Percentiles rank a stretch among this genome's conserved stretches.
These are phyloP conservation scores for Rutstroemia sp. DNA, from an alignment of 2,329 filamentous ascomycete species.

Conservation along the genomic window DNA sequence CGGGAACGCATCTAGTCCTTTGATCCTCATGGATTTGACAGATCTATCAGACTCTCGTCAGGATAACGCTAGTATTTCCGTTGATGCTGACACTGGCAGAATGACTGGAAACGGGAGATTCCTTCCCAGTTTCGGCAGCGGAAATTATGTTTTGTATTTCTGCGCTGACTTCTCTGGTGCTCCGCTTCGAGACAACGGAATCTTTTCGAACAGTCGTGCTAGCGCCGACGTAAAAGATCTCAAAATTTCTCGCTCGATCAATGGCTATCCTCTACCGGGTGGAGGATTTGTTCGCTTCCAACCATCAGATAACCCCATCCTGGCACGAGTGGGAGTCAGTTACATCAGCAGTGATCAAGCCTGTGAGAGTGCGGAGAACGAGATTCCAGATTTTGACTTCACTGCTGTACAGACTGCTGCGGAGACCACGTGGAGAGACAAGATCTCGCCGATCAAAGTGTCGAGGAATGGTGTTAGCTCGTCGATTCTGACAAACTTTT, in stretches of 20 bases:
- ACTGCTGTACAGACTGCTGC: slow-evolving; percentile 44
- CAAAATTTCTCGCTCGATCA: slow-evolving; percentile 44
- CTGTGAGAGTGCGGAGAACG: slow-evolving; percentile 58
- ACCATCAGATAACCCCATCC: slow-evolving; percentile 40
- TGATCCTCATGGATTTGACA: slow-evolving; percentile 58
- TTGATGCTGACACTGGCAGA: slow-evolving; percentile 49
- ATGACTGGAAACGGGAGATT: slow-evolving; percentile 57
- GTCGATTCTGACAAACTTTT: slow-evolving; percentile 55
- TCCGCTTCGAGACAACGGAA: slow-evolving; percentile 50
- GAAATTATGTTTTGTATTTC: slow-evolving; percentile 53
- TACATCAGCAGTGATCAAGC: slow-evolving; percentile 61
- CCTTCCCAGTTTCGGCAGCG: slow-evolving; percentile 56
- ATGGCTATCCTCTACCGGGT: slow-evolving; percentile 47
- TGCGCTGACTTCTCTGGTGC: slow-evolving; percentile 61
- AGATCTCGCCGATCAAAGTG: slow-evolving; percentile 51
- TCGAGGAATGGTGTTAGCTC: slow-evolving; percentile 43
- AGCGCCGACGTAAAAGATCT: slow-evolving; percentile 40
- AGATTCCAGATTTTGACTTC: slow-evolving; percentile 64
- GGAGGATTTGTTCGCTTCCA: slow-evolving; percentile 59
- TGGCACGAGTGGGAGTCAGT: slow-evolving; percentile 60
- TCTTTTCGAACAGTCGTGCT: slow-evolving; percentile 52
- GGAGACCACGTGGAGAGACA: slow-evolving; percentile 49
- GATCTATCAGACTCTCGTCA: slow-evolving; percentile 54
- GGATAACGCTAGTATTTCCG: slow-evolving; percentile 48
- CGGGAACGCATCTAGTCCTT: slow-evolving; percentile 37